These are phyloP conservation scores for Scenedesmus sp. DNA, from an alignment of 163 green algal species.

Conservation along the genomic window DNA sequence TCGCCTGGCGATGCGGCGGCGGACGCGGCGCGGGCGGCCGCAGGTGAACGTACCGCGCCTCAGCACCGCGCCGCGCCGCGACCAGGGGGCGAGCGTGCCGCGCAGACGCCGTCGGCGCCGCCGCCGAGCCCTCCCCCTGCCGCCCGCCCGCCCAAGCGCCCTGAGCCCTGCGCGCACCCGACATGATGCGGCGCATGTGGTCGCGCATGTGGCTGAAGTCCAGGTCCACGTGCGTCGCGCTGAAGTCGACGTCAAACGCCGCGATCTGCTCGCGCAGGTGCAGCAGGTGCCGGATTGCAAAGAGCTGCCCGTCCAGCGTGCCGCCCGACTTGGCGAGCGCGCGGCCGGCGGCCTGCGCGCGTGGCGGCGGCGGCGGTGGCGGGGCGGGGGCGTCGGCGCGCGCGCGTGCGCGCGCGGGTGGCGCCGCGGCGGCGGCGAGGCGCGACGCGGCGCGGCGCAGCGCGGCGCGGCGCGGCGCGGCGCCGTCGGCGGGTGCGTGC, in stretches of 20 bases:
- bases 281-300: conserved; percentile 95
- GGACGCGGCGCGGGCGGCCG: too few species aligned
- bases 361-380: not conserved
- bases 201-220: conserved; percentile 97
- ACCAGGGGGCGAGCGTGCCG: too few species aligned
- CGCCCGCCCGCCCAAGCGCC: too few species aligned
- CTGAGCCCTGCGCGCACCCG: conserved; percentile 44
- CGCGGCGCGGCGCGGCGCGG: not conserved
- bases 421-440: too few species aligned
- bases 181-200: conserved; percentile 87
- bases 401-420: too few species aligned
- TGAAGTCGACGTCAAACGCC: conserved; percentile 92
- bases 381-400: too few species aligned
- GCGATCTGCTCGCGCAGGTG: conserved; percentile 94
- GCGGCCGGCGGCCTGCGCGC: conserved; percentile 13
- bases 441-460: not conserved
- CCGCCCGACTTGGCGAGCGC: conserved; percentile 31
- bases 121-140: not conserved
- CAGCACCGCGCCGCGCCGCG: too few species aligned
- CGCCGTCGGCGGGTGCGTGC: not conserved
- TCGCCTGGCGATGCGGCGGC: too few species aligned
- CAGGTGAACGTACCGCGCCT: too few species aligned
- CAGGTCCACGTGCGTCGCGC: conserved; percentile 84
- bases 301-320: conserved; percentile 89
- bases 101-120: not conserved